Evolutionary conservation across 805 yeast species (phyloP).

Genomic region (Candida odintsovae): DNA sequence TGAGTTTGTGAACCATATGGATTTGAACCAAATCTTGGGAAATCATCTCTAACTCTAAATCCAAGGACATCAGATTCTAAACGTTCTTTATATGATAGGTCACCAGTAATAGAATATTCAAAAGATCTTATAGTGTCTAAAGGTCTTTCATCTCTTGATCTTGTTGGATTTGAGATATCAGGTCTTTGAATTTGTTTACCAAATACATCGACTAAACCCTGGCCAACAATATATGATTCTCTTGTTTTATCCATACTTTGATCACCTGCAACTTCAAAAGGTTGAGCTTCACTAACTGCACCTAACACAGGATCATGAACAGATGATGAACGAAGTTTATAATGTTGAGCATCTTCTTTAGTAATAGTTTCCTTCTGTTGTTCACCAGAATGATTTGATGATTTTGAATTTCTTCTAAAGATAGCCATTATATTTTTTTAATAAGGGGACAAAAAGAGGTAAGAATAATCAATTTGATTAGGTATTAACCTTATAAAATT

Average conservation of each 20-base stretch:
- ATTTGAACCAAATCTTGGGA: constrained; percentile 45
- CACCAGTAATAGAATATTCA: constrained; percentile 93
- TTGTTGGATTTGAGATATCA: constrained; percentile 89
- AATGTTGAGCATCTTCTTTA: constrained; percentile 45
- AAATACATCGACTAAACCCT: constrained; percentile 70
- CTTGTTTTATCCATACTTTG: constrained; percentile 26
- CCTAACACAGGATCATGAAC: constrained; percentile 86
- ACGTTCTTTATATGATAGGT: constrained; percentile 68
- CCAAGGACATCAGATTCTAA: constrained; percentile 76
- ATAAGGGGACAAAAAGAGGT: no score
- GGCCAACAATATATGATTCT: constrained; percentile 28
- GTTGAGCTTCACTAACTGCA: constrained; percentile 95
- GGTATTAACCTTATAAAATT: no score
- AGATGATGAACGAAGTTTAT: constrained; percentile 61
- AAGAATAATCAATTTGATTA: no score
- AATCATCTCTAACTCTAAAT: constrained; percentile 77
- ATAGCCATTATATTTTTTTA: no score
- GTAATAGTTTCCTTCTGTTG: constrained; percentile 37
- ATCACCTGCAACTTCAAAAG: constrained; percentile 56
- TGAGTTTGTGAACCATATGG: constrained; percentile 28
- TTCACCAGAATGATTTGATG: constrained; percentile 25
- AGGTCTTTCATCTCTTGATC: constrained; percentile 93
- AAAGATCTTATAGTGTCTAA: constrained; percentile 91
- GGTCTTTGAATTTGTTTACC: constrained; percentile 76
- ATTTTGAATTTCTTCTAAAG: constrained; percentile 33